Conservation (phyloP, 2,329 filamentous ascomycete species). For the Neonectria coccinea region DNA sequence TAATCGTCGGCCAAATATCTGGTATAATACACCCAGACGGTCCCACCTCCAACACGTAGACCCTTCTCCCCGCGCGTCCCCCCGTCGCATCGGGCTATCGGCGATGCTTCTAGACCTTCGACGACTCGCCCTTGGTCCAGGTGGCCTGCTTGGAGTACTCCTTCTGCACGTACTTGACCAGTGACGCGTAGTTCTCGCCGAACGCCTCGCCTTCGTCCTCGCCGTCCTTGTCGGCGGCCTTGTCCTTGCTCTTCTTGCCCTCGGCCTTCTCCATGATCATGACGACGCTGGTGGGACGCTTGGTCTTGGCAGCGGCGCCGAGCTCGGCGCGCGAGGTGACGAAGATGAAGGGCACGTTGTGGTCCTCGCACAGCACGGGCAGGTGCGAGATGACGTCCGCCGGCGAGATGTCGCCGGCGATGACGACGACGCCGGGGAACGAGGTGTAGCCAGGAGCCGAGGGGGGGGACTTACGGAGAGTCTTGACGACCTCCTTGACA, state of each 20-base stretch:
- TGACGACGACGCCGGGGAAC: conserved; percentile 83
- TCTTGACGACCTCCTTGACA: conserved; percentile 99
- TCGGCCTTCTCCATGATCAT: conserved; percentile 78
- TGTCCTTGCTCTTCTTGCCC: conserved; percentile 59
- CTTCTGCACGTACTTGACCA: conserved; percentile 75
- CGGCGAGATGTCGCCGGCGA: conserved; percentile 96
- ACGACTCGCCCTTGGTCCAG: conserved; percentile 57
- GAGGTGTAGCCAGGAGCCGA: conserved; percentile 72
- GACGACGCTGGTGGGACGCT: conserved; percentile 95
- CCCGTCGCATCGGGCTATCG: conserved; percentile 1
- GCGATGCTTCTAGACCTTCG: conserved; percentile 37
- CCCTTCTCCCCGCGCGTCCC: conserved; percentile 8
- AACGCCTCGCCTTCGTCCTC: conserved; percentile 70
- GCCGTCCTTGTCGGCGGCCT: conserved; percentile 58
- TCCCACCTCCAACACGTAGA: conserved; percentile 34
- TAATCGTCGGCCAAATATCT: conserved; percentile 46
- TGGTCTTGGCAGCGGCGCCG: conserved; percentile 92
- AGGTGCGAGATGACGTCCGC: conserved; percentile 99
- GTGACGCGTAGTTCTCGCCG: conserved; percentile 71
- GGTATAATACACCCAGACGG: conserved; percentile 54
- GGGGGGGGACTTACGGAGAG: conserved; percentile 88
- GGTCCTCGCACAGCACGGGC: conserved; percentile 97
- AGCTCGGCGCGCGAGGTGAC: conserved; percentile 93
- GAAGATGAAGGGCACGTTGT: conserved; percentile 97
- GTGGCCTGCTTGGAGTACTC: conserved; percentile 70